Evolutionary conservation across 2,329 filamentous ascomycete genomes (phyloP).

Genomic region (Cytospora paraplurivora): DNA sequence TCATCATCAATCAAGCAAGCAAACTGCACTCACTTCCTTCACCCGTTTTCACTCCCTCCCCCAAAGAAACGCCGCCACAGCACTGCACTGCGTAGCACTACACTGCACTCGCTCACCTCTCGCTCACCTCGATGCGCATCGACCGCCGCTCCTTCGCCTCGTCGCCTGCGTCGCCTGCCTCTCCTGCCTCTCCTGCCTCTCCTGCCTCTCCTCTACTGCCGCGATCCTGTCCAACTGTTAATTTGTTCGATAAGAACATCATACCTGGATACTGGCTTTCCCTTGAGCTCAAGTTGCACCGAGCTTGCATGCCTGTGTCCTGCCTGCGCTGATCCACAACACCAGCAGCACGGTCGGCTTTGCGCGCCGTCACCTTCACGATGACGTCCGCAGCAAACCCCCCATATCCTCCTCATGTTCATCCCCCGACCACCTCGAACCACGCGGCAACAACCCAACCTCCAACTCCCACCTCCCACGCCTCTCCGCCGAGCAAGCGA

Average conservation of each 20-base stretch:
- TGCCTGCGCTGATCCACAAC: slow-evolving; percentile 18
- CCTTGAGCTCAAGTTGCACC: slow-evolving; percentile 11
- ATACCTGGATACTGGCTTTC: slow-evolving; percentile 12
- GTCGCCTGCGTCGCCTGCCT: background rate
- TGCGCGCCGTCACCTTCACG: slow-evolving; percentile 29
- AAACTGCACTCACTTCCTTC: slow-evolving; percentile 4
- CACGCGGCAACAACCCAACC: slow-evolving; percentile 16
- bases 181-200: background rate
- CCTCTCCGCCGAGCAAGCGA: slow-evolving; percentile 79
- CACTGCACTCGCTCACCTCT: background rate
- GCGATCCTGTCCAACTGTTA: background rate
- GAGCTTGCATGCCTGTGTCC: slow-evolving; percentile 11
- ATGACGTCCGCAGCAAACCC: slow-evolving; percentile 29
- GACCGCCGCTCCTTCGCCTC: background rate
- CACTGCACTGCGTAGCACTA: background rate
- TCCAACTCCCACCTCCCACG: slow-evolving; percentile 43
- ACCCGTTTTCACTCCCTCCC: background rate
- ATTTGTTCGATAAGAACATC: background rate
- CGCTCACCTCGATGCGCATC: slow-evolving; percentile 3
- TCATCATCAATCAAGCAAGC: background rate
- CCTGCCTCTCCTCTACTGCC: background rate
- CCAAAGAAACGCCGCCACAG: background rate
- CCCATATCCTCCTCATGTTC: slow-evolving; percentile 23
- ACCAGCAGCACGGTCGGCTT: slow-evolving; percentile 22
- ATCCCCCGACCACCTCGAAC: slow-evolving; percentile 22